These are phyloP conservation scores for Colletotrichum kahawae DNA, from an alignment of 2,329 filamentous ascomycete genomes.

Conservation along the genomic window DNA sequence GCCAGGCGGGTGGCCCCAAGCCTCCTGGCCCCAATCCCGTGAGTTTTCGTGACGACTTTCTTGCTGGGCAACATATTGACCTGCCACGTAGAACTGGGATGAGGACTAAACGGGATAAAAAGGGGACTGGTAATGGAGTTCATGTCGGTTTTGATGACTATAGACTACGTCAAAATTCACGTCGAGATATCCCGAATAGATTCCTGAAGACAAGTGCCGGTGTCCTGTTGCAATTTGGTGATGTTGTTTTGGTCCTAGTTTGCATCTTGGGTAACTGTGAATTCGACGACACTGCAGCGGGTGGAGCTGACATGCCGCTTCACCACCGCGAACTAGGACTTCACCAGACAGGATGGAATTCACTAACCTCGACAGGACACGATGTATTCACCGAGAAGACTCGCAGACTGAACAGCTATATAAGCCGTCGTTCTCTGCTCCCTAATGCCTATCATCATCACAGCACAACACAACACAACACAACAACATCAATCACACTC, in stretches of 20 bases:
- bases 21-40: constrained; percentile 89
- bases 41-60: constrained; percentile 29
- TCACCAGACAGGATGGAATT: background rate
- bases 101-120: constrained; percentile 53
- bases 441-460: background rate
- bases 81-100: constrained; percentile 59
- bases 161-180: constrained; percentile 22
- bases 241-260: background rate
- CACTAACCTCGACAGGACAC: background rate
- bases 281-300: background rate
- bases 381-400: background rate
- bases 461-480: background rate
- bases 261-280: background rate
- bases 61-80: constrained; percentile 31
- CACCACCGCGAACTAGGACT: background rate
- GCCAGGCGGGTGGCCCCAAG: constrained; percentile 97
- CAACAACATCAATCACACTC: background rate
- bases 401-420: background rate
- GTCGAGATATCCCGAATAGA: constrained; percentile 24
- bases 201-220: constrained; percentile 6
- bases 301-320: background rate
- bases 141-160: constrained; percentile 21
- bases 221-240: background rate
- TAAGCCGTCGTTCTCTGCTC: background rate
- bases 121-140: constrained; percentile 16